Evolutionary conservation across 2,329 filamentous ascomycete species (phyloP), one percentile per base, ranked within the genome.

Genomic region (Sarocladiaceae sp.): DNA sequence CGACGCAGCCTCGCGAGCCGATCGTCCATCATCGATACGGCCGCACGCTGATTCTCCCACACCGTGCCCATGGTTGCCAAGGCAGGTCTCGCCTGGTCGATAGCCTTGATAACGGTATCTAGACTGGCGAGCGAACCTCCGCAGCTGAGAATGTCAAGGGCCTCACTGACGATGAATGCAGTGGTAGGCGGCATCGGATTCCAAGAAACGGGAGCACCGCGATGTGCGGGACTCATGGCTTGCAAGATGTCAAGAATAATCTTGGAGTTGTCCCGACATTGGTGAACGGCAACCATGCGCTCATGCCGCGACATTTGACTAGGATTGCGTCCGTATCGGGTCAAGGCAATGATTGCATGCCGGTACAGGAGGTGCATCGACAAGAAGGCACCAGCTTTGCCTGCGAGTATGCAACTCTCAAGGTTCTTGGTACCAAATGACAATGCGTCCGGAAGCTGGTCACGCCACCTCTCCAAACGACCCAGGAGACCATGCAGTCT

Each of bases 331-430:
- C 72, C 70, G 53, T 83, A 76, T 31, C 84, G 74, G 52, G 83
- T 82, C 23, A 86, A 66, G 51, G 80, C 80, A 61, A 85, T 74
- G 53, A 79, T 62, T 1, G 79, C 72, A 37, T 78, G 73, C 56
- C 83, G 74, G 57, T 83, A 83, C n/a, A 85, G 64, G 21, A 83
- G 65, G 58, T 87, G 82, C 59, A 85, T 74, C 2, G 74, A 76
- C 45, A 85, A 63, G 55, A 82, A 82, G 0, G 72, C 70, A 4
- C 79, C 79, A 2, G 74, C 66, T 51, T 74, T 62, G 13, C 63
- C 76, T 20, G 74, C 73, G 23, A 69, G 62, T 6, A 77, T 69
- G 33, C 74, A 76, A 23, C 67, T 65, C 34, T 78, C 71, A 12
- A 86, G 63, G 46, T 83, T 85, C 44, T 70, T 63, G 3, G 69